These are phyloP conservation scores for Epichloe gansuensis DNA, from an alignment of 2,329 filamentous ascomycete genomes.

Conservation along the genomic window DNA sequence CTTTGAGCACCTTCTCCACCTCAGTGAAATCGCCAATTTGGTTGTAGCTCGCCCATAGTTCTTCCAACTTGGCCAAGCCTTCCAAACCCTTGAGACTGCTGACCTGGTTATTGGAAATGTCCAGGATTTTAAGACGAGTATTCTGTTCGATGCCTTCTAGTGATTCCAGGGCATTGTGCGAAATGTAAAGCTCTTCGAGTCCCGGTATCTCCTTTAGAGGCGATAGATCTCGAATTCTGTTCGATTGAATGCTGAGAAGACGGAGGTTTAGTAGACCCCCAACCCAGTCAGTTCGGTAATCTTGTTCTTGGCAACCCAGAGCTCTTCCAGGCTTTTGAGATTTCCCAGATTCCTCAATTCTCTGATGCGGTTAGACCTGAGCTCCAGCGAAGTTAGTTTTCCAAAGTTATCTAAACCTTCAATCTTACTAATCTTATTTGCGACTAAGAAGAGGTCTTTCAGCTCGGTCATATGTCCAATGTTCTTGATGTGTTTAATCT, in stretches of 20 bases:
- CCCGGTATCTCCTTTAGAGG: slow-evolving; percentile 62
- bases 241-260: slow-evolving; percentile 89
- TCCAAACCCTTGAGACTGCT: slow-evolving; percentile 60
- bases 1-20: slow-evolving; percentile 62
- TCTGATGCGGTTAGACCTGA: slow-evolving; percentile 84
- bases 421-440: slow-evolving; percentile 85
- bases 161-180: slow-evolving; percentile 77
- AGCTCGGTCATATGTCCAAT: slow-evolving; percentile 66
- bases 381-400: slow-evolving; percentile 70
- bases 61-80: slow-evolving; percentile 60
- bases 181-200: slow-evolving; percentile 90
- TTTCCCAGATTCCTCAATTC: slow-evolving; percentile 77
- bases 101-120: slow-evolving; percentile 83
- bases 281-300: slow-evolving; percentile 75
- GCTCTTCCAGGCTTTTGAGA: slow-evolving; percentile 65
- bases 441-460: slow-evolving; percentile 79
- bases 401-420: slow-evolving; percentile 68
- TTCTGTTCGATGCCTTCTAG: slow-evolving; percentile 62
- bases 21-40: slow-evolving; percentile 68
- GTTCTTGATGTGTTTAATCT: slow-evolving; percentile 96
- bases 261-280: slow-evolving; percentile 62
- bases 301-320: slow-evolving; percentile 96
- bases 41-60: slow-evolving; percentile 93
- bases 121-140: slow-evolving; percentile 60
- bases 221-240: slow-evolving; percentile 69